Percentiles rank a stretch among this genome's conserved stretches.
Evolutionary conservation across 2,329 filamentous ascomycete genomes (phyloP).

Genomic region (Pseudogymnoascus sp.): DNA sequence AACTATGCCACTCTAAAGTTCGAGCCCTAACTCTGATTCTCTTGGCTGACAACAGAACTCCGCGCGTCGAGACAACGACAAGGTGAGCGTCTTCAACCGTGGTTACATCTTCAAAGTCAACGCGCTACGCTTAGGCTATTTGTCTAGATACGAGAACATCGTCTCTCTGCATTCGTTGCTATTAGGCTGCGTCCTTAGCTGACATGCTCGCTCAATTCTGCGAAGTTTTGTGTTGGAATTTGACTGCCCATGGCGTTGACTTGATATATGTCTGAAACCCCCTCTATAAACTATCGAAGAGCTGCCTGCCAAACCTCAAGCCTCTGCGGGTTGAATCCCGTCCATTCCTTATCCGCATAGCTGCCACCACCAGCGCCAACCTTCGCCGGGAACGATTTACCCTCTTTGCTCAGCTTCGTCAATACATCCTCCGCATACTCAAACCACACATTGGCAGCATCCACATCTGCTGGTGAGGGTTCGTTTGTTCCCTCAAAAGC

Average conservation of each 20-base stretch:
- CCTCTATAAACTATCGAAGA: not conserved
- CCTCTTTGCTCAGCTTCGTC: constrained; percentile 15
- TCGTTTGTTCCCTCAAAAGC: constrained; percentile 24
- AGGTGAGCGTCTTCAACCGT: not conserved
- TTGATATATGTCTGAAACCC: not conserved
- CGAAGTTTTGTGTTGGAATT: not conserved
- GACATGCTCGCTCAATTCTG: not conserved
- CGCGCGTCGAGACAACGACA: not conserved
- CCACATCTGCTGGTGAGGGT: constrained; percentile 14
- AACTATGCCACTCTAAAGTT: no score
- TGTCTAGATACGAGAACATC: not conserved
- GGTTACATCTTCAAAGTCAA: not conserved
- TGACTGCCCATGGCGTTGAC: not conserved
- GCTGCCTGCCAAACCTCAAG: constrained; percentile 23
- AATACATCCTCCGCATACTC: constrained; percentile 17
- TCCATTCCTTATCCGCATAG: constrained; percentile 22
- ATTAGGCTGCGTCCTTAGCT: not conserved
- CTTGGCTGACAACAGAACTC: no score
- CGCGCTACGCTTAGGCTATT: not conserved
- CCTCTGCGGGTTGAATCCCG: constrained; percentile 25
- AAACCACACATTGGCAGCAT: constrained; percentile 24
- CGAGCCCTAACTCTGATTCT: no score
- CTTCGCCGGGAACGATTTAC: constrained; percentile 15
- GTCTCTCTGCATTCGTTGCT: not conserved
- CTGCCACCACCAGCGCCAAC: constrained; percentile 18